These are phyloP conservation scores for Sclerotinia spermophila DNA, from an alignment of 2,329 filamentous ascomycete genomes.

Conservation along the genomic window DNA sequence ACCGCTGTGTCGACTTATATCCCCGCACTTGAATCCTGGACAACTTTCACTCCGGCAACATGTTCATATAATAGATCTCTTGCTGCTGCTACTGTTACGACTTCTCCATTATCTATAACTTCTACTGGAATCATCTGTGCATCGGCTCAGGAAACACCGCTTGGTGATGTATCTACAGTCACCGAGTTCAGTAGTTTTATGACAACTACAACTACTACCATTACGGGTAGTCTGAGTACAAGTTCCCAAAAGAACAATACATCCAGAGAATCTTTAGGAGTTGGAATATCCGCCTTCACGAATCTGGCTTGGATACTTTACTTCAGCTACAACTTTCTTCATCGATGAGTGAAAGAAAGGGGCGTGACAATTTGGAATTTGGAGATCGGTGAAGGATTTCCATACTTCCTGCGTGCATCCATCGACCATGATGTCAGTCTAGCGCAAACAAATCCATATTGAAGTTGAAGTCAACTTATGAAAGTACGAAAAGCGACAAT, in stretches of 20 bases:
- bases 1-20: slow-evolving; percentile 11
- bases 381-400: not conserved
- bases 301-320: slow-evolving; percentile 15
- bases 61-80: slow-evolving; percentile 3
- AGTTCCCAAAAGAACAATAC: slow-evolving; percentile 11
- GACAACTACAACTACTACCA: slow-evolving; percentile 16
- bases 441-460: not conserved
- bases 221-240: slow-evolving; percentile 6
- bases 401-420: too few species aligned
- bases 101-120: not conserved
- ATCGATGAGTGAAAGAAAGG: not conserved
- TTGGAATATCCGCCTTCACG: not conserved
- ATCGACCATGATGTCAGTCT: not conserved
- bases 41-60: slow-evolving; percentile 14
- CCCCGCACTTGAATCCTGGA: slow-evolving; percentile 8
- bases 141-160: not conserved
- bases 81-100: not conserved
- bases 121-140: not conserved
- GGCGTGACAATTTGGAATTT: not conserved
- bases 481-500: not conserved
- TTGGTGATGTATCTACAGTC: slow-evolving; percentile 9
- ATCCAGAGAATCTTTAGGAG: not conserved
- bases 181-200: slow-evolving; percentile 13
- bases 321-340: slow-evolving; percentile 9
- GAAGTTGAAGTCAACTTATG: not conserved